A percentile compares a stretch with the other conserved stretches of the same genome.
Evolutionary conservation across 2,329 filamentous ascomycete species (phyloP).

Genomic region (Penicillium sclerotiorum): DNA sequence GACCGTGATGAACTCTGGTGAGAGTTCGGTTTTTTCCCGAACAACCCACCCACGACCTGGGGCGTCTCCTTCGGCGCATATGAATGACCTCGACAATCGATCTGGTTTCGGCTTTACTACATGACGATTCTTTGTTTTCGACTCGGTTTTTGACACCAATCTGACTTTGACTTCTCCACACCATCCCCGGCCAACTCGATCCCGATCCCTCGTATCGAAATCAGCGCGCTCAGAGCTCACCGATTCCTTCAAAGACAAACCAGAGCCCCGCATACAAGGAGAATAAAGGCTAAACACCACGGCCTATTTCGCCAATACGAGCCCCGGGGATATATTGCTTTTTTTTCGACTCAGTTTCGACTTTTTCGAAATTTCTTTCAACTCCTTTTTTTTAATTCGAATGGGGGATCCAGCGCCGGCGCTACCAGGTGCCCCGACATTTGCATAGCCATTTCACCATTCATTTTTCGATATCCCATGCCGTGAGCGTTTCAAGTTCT

Average conservation of each 20-base stretch:
- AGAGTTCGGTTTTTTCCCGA: conserved; percentile 23
- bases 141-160: conserved; percentile 17
- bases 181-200: conserved; percentile 2
- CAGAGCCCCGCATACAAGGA: neutral
- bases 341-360: neutral
- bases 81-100: conserved; percentile 35
- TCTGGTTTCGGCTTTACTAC: conserved; percentile 27
- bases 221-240: neutral
- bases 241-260: neutral
- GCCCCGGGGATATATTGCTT: neutral
- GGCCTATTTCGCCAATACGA: neutral
- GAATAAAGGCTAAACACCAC: neutral
- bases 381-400: neutral
- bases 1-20: conserved; percentile 37
- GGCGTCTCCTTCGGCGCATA: conserved; percentile 27
- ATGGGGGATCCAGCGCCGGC: conserved; percentile 20
- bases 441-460: conserved; percentile 18
- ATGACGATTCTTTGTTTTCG: conserved; percentile 26
- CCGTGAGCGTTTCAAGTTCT: conserved; percentile 4
- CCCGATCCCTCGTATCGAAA: conserved; percentile 1
- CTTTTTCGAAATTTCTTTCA: conserved; percentile 8
- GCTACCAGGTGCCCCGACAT: conserved; percentile 7
- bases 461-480: conserved; percentile 11
- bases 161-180: conserved; percentile 14
- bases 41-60: conserved; percentile 26